Base-by-base conservation (phyloP, 106 monocot genomes). In the Vanilla planifolia region DNA sequence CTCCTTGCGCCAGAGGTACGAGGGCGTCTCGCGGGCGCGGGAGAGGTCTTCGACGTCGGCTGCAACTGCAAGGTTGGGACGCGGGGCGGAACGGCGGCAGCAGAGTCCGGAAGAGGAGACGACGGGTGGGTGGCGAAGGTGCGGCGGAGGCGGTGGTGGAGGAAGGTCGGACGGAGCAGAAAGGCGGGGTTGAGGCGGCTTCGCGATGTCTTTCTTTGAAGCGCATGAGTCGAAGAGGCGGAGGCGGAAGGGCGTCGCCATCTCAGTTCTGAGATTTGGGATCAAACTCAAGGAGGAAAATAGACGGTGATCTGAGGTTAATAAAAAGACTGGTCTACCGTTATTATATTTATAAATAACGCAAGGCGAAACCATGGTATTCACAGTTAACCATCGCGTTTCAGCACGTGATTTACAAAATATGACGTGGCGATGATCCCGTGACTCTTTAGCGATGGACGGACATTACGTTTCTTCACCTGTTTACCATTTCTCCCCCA, bases 1-100 rank as follows among this genome's bases (percentile, higher is more conserved):
- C 41, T 80, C 71, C 55, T 71, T 51, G 46, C 70, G 56, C 80
- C 80, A 80, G 56, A 75, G 67, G 33, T 75, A 80, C 16, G 67
- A 55, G 8, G 75, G 75, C 24, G 59, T 70, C 41, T 59, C 50
- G 13, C 65, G 14, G 19, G 66, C 24, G 1, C 17, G 26, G 17
- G 67, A 51, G 2, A 58, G 59, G 3, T 46, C 71, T 24, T 50
- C 52, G 60, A 51, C 43, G 43, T 36, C 39, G 47, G 37, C 55
- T 16, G 8, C n/a, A 25, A 11, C 53, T 26, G 57, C 33, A 21
- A 57, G 57, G 33, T 57, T 57, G 9, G 35, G 35, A 8, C 57
- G 34, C 19, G 57, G 57, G 20, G 35, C 8, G 57, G 2, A 20
- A 21, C 35, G 57, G 35, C 57, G 17, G 34, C 53, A 30, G 30